Conservation (phyloP, 371 early-diverging fungal species). For the Batkoa obscura region DNA sequence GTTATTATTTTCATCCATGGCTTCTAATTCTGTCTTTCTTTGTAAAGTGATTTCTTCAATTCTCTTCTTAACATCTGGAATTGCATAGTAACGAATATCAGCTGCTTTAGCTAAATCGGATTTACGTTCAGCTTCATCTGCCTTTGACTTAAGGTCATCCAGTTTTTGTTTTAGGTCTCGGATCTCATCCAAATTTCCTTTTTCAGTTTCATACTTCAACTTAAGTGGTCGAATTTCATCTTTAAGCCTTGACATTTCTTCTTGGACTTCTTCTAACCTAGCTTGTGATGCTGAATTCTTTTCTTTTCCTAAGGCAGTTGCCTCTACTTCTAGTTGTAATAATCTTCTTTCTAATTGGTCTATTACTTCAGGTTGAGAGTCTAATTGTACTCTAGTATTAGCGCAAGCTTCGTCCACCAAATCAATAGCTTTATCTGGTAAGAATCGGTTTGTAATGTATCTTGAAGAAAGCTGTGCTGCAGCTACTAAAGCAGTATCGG, state of each 20-base stretch:
- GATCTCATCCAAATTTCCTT: conserved; percentile 67
- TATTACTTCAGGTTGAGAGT: conserved; percentile 88
- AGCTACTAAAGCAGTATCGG: conserved; percentile 56
- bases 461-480: conserved; percentile 61
- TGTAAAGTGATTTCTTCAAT: conserved; percentile 24
- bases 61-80: conserved; percentile 54
- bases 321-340: conserved; percentile 83
- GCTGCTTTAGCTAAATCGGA: conserved; percentile 54
- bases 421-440: conserved; percentile 77
- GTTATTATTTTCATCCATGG: conserved; percentile 22
- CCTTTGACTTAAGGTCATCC: conserved; percentile 68
- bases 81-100: conserved; percentile 74
- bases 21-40: conserved; percentile 18
- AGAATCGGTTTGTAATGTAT: conserved; percentile 57
- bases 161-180: conserved; percentile 68
- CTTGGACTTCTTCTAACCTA: conserved; percentile 53
- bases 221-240: conserved; percentile 81
- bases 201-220: conserved; percentile 65
- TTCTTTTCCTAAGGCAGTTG: conserved; percentile 79
- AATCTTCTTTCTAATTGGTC: conserved; percentile 78
- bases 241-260: conserved; percentile 60
- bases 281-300: conserved; percentile 64
- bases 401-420: conserved; percentile 89
- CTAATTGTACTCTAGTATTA: conserved; percentile 80
- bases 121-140: conserved; percentile 62